These are phyloP conservation scores for Tubosaeta sp. DNA, from an alignment of 768 basidiomycete genomes.

Conservation along the genomic window DNA sequence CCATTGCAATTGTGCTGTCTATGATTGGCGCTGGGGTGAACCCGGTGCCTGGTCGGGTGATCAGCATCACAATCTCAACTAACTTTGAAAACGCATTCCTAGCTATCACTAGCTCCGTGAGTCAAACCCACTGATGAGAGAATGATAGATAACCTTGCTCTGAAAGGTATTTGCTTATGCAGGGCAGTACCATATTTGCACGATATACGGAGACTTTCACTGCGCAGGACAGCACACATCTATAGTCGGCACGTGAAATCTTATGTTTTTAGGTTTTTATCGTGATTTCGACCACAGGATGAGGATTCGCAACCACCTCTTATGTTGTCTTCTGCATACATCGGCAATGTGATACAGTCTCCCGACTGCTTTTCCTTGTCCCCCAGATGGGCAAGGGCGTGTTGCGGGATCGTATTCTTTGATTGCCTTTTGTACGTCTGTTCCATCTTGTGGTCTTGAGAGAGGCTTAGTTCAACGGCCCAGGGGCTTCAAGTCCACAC, in stretches of 20 bases:
- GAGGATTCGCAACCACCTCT: background rate
- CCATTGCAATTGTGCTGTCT: background rate
- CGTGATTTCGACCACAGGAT: background rate
- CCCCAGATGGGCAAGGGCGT: background rate
- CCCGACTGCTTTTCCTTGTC: background rate
- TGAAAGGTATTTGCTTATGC: background rate
- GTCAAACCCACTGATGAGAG: background rate
- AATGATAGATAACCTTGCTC: background rate
- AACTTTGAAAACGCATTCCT: slow-evolving; percentile 35
- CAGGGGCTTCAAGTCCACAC: background rate
- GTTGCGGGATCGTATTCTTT: background rate
- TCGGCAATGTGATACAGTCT: background rate
- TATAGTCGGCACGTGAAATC: background rate
- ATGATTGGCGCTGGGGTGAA: background rate
- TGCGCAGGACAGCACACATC: slow-evolving; percentile 30
- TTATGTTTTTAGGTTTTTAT: background rate
- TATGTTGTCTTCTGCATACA: background rate
- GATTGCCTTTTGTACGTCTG: background rate
- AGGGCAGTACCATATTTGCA: background rate
- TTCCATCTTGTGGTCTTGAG: background rate
- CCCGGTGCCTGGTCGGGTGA: slow-evolving; percentile 5
- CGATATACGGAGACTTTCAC: background rate
- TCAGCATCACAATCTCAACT: slow-evolving; percentile 33
- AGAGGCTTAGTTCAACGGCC: background rate
- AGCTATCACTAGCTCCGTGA: background rate